Conservation (phyloP, 1,284 basidiomycete species). For the Cutaneotrichosporon cyanovorans region DNA sequence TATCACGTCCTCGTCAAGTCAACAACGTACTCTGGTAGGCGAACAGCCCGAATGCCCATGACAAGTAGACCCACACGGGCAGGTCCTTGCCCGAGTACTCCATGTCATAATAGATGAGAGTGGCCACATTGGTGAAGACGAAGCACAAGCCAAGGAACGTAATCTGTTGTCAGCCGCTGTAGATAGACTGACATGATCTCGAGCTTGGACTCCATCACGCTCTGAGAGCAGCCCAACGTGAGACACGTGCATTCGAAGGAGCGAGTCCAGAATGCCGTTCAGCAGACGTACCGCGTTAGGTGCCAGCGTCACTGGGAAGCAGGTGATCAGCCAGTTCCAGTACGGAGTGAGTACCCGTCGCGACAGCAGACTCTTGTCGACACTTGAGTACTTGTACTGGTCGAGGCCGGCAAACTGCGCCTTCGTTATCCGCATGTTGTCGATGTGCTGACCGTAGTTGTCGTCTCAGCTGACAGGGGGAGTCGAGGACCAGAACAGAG, state of each 20-base stretch:
- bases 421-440: slow-evolving; percentile 41
- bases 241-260: no score
- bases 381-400: slow-evolving; percentile 54
- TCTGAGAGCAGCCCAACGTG: no score
- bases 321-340: slow-evolving; percentile 89
- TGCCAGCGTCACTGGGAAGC: slow-evolving; percentile 80
- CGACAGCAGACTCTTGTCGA: slow-evolving; percentile 50
- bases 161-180: slow-evolving; percentile 56
- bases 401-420: slow-evolving; percentile 48
- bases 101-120: slow-evolving; percentile 74
- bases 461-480: slow-evolving; percentile 5
- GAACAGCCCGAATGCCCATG: slow-evolving; percentile 84
- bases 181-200: no score
- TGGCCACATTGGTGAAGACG: slow-evolving; percentile 75
- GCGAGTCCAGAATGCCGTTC: no score
- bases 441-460: slow-evolving; percentile 5
- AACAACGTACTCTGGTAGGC: slow-evolving; percentile 64
- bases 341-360: slow-evolving; percentile 68
- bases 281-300: slow-evolving; percentile 73
- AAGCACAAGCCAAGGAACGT: slow-evolving; percentile 74
- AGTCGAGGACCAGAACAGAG: background rate
- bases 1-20: slow-evolving; percentile 49
- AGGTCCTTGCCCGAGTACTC: slow-evolving; percentile 59
- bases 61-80: slow-evolving; percentile 78
- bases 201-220: no score